Percentiles rank a stretch among this genome's conserved stretches.
phyloP scores from a whole-genome alignment of 352 stramenopile genomes.

The Phytopythium kandeliae region DNA sequence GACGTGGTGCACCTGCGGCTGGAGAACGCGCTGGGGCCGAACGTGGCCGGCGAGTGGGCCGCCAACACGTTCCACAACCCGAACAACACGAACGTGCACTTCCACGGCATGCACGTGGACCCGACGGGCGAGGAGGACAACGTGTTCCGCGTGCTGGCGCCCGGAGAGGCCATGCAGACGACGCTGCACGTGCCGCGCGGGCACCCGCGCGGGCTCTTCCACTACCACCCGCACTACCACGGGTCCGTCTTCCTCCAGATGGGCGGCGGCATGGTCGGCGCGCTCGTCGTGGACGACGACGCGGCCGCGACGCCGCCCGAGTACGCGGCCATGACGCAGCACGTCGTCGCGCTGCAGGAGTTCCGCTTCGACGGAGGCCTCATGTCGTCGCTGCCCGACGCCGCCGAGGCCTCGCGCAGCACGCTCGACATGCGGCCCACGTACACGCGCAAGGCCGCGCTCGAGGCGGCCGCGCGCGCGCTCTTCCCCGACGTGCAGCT shows the following conservation, averaged over 20 bases:
- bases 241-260: constrained; percentile 71
- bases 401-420: constrained; percentile 43
- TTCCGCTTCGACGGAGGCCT: constrained; percentile 60
- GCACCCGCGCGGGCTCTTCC: constrained; percentile 69
- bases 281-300: constrained; percentile 61
- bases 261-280: constrained; percentile 64
- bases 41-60: constrained; percentile 27
- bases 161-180: constrained; percentile 44
- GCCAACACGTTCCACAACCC: constrained; percentile 61
- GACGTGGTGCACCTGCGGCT: constrained; percentile 58
- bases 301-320: constrained; percentile 24
- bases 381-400: constrained; percentile 36
- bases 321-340: constrained; percentile 40
- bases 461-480: constrained; percentile 27
- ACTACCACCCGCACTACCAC: constrained; percentile 85
- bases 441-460: constrained; percentile 37
- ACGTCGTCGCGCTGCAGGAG: constrained; percentile 52
- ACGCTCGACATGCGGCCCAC: constrained; percentile 32
- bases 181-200: constrained; percentile 47
- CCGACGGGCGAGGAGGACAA: constrained; percentile 76
- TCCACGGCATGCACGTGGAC: constrained; percentile 81
- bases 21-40: constrained; percentile 47
- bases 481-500: constrained; percentile 44
- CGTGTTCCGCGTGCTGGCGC: constrained; percentile 48
- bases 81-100: constrained; percentile 78